Evolutionary conservation across 2,329 filamentous ascomycete species (phyloP).

Genomic region (Penicillium sp.): DNA sequence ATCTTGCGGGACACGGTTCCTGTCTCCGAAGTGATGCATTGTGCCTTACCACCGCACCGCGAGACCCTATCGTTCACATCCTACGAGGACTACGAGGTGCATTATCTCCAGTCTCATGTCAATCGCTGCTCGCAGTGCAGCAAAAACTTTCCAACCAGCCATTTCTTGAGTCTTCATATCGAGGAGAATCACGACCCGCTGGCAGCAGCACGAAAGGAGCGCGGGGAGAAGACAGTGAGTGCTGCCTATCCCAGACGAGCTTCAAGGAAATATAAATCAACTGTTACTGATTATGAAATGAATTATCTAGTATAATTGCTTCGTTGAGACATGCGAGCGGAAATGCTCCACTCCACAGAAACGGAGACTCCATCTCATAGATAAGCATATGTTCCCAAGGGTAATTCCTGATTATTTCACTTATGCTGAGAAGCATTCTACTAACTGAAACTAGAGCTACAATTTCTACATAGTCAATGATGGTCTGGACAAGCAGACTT

Average conservation of each 20-base stretch:
- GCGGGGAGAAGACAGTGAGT: slow-evolving; percentile 80
- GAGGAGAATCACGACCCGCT: slow-evolving; percentile 89
- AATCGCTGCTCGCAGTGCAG: slow-evolving; percentile 82
- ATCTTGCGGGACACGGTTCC: slow-evolving; percentile 54
- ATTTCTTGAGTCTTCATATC: slow-evolving; percentile 79
- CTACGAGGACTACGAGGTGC: slow-evolving; percentile 79
- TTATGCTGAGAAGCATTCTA: neutral
- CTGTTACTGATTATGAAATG: neutral
- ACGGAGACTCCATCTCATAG: slow-evolving; percentile 80
- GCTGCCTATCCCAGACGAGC: neutral
- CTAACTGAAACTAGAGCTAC: slow-evolving; percentile 57
- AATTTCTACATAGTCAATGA: slow-evolving; percentile 84
- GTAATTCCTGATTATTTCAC: slow-evolving; percentile 12
- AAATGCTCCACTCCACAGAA: slow-evolving; percentile 82
- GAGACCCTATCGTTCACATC: slow-evolving; percentile 67
- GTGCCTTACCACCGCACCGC: slow-evolving; percentile 75
- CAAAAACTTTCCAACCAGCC: slow-evolving; percentile 81
- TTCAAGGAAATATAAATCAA: neutral
- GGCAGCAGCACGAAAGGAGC: slow-evolving; percentile 65
- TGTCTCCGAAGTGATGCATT: slow-evolving; percentile 63
- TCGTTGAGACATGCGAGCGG: slow-evolving; percentile 82
- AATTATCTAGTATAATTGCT: slow-evolving; percentile 71
- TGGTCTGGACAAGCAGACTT: slow-evolving; percentile 81
- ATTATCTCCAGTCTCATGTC: slow-evolving; percentile 76
- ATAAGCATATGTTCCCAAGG: slow-evolving; percentile 88